Evolutionary conservation across 2,329 filamentous ascomycete genomes (phyloP), one percentile per base, ranked within the genome.

Genomic region (Aspergillus unguis): DNA sequence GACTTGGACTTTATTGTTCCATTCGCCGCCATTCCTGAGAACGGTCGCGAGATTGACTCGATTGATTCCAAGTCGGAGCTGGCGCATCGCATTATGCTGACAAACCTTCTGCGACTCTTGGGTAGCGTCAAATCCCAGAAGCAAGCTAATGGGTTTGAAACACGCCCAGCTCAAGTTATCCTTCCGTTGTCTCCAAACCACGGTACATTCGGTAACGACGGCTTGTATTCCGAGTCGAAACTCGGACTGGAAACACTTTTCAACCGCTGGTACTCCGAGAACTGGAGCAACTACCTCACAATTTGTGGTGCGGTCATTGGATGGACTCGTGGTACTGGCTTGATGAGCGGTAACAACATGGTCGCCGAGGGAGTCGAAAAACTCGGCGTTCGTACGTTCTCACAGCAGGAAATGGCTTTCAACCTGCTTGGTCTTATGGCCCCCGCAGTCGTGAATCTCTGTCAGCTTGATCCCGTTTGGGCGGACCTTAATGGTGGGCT

Each of bases 401-500:
- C 92, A 7, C 94, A 97, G 76, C 91, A 96, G 71, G 94, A 99
- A 75, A 99, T 99, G 94, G 94, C 94, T 11, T 99, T 99, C 81
- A 99, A 99, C 76, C 76, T 99, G 61, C 84, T 99, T 41, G 92
- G 94, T 62, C 83, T 99, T 48, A 96, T 99, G 94, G 88, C 92
- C 1, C 92, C 94, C 35, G 83, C 86, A 28, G 89, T 99, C 64
- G 92, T 96, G 62, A 91, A 99, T 69, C 83, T 99, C 40, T 99
- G 94, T 80, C 94, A 99, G 77, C 80, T 84, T 41, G 90, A 97
- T 76, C 95, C 94, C 8, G 91, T 99, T 54, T 97, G 94, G 75
- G 94, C 94, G 58, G 94, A 99, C 74, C 80, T 99, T 48, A 99
- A 99, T 76, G 94, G 95, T 68, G 95, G 94, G 62, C 84, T 99